Base-by-base conservation (phyloP, 495 filamentous ascomycete genomes). In the Aspergillus nidulans region DNA sequence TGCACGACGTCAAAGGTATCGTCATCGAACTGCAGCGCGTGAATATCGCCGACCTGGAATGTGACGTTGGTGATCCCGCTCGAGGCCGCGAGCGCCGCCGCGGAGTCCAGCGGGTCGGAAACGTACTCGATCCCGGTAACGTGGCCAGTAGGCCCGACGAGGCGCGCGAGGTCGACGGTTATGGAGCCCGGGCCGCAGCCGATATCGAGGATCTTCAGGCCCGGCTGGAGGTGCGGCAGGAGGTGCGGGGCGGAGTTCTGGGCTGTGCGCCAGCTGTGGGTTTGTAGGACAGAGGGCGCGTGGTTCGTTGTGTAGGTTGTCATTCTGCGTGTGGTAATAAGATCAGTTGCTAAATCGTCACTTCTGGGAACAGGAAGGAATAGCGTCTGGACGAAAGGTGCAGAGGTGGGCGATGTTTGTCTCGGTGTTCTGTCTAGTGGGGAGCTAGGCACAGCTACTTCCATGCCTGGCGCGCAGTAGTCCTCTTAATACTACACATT, bases 1-100 rank as follows among this genome's bases (percentile, higher is more conserved):
- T 79, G 79, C 15, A 86, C 81, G 4, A 86, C 53, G 61, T 88
- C 84, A 57, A 87, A 88, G 0, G 65, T 70, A 30, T 69, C 63
- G 44, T 84, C 79, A 9, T 59, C 43, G 53, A 77, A 84, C 2
- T 71, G 59, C 5, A 75, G 62, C 64, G 62, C 44, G 62, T 71
- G 63, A 40, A 79, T 72, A 55, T 85, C 74, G 26, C 74, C 81
- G 0, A 72, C 63, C 18, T 57, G 62, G 57, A 85, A 85, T 0
- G 45, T 59, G 47, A 80, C 63, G 51, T 80, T 82, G 6, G 64
- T 64, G 18, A 83, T 19, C 1, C 70, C 69, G n/a, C 67, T 61
- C 18, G 72, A 63, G 3, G 59, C 47, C 3, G 74, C 75, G 39
- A 71, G 63, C 16, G 54, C 55, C 12, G 69, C 72, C 7, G 78